Evolutionary conservation across 257 asterid genomes (phyloP).

Genomic region (Ballota nigra): DNA sequence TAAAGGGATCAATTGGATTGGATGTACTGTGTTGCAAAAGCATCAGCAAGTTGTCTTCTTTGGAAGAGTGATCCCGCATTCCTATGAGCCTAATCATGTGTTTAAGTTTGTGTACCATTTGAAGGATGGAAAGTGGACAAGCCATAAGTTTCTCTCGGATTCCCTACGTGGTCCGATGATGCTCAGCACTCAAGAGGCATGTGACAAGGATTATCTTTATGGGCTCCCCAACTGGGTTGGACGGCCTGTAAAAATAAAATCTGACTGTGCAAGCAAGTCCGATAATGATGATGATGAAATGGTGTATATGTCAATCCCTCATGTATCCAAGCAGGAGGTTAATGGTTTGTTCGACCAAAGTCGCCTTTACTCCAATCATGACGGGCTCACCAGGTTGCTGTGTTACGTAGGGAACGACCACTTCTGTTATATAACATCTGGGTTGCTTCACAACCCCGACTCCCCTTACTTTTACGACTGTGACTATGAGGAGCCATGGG

Average conservation of each 20-base stretch:
- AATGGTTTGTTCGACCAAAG: too few relatives aligned
- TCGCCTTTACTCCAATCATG: too few relatives aligned
- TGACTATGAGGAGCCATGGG: not conserved
- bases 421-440: not conserved
- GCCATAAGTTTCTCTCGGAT: too few relatives aligned
- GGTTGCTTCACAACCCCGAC: not conserved
- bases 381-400: not conserved
- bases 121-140: not conserved
- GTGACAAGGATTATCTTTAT: not conserved
- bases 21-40: not conserved
- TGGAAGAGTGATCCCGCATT: not conserved
- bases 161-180: too few relatives aligned
- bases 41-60: not conserved
- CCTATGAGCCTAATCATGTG: too few relatives aligned
- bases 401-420: not conserved
- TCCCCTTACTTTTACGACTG: too few relatives aligned
- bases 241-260: not conserved
- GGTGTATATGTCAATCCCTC: not conserved
- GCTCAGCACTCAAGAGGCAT: not conserved
- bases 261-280: too few relatives aligned
- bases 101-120: not conserved
- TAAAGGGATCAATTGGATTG: not conserved
- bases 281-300: not conserved
- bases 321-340: too few relatives aligned
- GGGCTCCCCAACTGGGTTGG: not conserved